phyloP scores from a whole-genome alignment of 2,329 filamentous ascomycete species.

The Colletotrichum graminicola region DNA sequence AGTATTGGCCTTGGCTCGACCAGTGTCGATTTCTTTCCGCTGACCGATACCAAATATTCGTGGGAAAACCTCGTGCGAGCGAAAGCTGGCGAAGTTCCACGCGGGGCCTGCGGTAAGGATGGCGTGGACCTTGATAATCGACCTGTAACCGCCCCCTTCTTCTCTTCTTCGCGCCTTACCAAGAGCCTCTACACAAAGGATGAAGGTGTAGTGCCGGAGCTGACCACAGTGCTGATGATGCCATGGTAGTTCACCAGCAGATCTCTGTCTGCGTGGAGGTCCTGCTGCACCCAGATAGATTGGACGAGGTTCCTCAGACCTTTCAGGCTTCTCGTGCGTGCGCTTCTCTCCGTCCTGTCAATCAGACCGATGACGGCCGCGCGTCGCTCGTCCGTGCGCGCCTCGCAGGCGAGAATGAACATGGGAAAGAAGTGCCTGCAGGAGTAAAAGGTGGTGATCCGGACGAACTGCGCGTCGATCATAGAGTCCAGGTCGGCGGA shows the following conservation, averaged over 20 bases:
- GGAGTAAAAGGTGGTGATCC: constrained; percentile 43
- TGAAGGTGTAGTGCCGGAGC: neutral
- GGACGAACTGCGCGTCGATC: constrained; percentile 27
- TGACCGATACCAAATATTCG: neutral
- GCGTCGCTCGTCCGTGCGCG: constrained; percentile 51
- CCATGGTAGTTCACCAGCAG: constrained; percentile 48
- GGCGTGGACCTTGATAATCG: neutral
- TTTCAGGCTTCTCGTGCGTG: constrained; percentile 45
- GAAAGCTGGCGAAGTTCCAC: neutral
- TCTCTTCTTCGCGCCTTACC: neutral
- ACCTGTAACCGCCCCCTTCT: neutral
- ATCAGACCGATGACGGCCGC: constrained; percentile 49
- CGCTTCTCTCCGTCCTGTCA: constrained; percentile 43
- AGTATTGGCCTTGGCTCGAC: neutral
- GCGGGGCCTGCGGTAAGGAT: neutral
- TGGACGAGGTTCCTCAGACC: constrained; percentile 45
- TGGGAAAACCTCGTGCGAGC: neutral
- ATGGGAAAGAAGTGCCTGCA: constrained; percentile 53
- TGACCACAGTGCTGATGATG: constrained; percentile 43
- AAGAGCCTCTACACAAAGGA: constrained; percentile 3
- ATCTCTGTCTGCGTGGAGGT: constrained; percentile 50
- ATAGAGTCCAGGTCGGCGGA: constrained; percentile 41
- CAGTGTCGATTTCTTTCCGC: neutral
- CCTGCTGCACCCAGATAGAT: constrained; percentile 52
- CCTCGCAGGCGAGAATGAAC: constrained; percentile 52